A percentile compares a stretch with the other conserved stretches of the same genome.
Conservation (phyloP, 352 stramenopile species). For the Albugo laibachii region DNA sequence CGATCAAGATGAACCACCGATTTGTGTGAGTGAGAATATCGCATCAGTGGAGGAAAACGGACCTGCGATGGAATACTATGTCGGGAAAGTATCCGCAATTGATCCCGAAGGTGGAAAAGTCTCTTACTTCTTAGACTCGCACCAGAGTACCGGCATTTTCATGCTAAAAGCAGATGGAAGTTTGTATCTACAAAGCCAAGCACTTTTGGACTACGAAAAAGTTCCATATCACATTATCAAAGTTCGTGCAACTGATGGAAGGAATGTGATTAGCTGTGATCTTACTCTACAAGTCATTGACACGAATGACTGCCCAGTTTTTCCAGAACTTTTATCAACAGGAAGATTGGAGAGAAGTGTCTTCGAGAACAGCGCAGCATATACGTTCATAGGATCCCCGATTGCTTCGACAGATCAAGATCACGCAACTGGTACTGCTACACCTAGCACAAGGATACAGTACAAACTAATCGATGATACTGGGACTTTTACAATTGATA, state of each 20-base stretch:
- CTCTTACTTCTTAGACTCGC: constrained; percentile 1
- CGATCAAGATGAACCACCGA: constrained; percentile 26
- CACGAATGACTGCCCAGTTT: constrained; percentile 25
- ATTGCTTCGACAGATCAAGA: constrained; percentile 10
- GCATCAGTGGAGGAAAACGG: constrained; percentile 15
- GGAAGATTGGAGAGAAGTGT: constrained; percentile 6
- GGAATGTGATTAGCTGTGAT: constrained; percentile 13
- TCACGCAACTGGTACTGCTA: constrained; percentile 6
- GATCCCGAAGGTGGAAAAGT: constrained; percentile 10
- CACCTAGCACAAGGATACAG: neutral
- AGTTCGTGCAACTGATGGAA: constrained; percentile 7
- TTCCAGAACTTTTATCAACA: constrained; percentile 8
- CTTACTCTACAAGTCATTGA: constrained; percentile 17
- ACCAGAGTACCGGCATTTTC: constrained; percentile 1
- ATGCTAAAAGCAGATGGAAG: constrained; percentile 4
- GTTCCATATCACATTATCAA: constrained; percentile 2
- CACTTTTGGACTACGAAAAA: constrained; percentile 13
- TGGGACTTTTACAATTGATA: constrained; percentile 7
- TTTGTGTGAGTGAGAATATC: constrained; percentile 9
- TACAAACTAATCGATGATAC: neutral
- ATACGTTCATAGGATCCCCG: constrained; percentile 10
- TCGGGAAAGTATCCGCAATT: constrained; percentile 4
- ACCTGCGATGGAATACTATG: constrained; percentile 2
- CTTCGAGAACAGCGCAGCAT: constrained; percentile 18
- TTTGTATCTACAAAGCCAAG: constrained; percentile 7